These are phyloP conservation scores for Flaveria robusta DNA, from an alignment of 129 eudicot genomes.

Conservation along the genomic window DNA sequence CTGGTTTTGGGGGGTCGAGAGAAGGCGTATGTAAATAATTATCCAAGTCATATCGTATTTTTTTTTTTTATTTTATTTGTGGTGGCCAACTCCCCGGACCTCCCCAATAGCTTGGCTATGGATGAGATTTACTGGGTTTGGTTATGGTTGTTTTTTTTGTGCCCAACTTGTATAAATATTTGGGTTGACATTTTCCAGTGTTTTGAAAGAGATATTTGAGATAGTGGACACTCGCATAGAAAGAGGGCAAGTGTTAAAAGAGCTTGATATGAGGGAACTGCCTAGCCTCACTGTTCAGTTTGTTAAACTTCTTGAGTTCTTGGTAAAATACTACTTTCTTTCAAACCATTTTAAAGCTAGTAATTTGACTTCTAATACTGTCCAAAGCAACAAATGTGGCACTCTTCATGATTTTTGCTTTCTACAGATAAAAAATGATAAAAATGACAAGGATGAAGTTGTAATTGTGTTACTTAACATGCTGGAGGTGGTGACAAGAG, in stretches of 20 bases:
- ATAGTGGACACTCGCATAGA: conserved; percentile 63
- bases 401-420: conserved; percentile 5
- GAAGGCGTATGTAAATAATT: conserved; percentile 56
- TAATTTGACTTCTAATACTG: background rate
- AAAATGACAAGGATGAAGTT: conserved; percentile 71
- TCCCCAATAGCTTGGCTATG: too few species aligned
- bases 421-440: conserved; percentile 63
- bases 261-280: conserved; percentile 61
- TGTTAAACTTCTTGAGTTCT: conserved; percentile 63
- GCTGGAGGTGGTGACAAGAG: conserved; percentile 93
- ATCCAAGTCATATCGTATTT: conserved; percentile 1
- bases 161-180: conserved; percentile 13
- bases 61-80: conserved; percentile 6
- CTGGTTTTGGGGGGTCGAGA: conserved; percentile 77
- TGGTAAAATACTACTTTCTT: conserved; percentile 50
- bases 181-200: conserved; percentile 38
- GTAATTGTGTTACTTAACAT: conserved; percentile 81
- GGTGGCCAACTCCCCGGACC: too few species aligned
- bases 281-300: conserved; percentile 69
- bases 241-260: conserved; percentile 47
- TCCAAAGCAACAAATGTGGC: background rate
- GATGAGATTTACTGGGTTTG: too few species aligned
- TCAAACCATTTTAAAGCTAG: background rate
- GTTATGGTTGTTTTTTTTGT: too few species aligned
- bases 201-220: conserved; percentile 63